Evolutionary conservation across 768 basidiomycete genomes (phyloP).

Genomic region (Strobilomyces echinocephalus): DNA sequence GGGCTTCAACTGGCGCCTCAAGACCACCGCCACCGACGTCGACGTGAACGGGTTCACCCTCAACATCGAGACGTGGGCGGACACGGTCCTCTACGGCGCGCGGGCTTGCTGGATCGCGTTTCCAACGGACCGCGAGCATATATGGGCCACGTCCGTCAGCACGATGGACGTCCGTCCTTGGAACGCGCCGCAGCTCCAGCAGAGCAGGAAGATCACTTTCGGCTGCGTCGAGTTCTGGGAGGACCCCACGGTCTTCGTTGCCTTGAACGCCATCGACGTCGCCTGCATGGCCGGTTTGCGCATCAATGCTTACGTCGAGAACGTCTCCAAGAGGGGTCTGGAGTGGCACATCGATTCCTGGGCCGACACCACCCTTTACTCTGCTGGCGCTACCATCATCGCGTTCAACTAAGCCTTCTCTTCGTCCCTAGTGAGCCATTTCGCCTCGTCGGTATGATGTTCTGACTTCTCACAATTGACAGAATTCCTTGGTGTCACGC

Average conservation of each 20-base stretch:
- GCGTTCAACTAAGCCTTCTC: neutral
- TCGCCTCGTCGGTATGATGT: neutral
- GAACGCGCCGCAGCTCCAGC: neutral
- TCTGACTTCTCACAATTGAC: too few species aligned
- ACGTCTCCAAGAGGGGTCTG: neutral
- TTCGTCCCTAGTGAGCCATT: neutral
- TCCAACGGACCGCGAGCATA: conserved; percentile 17
- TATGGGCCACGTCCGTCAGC: conserved; percentile 13
- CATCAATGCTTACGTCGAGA: conserved; percentile 10
- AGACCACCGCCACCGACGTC: conserved; percentile 4
- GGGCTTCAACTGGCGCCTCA: neutral
- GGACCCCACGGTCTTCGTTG: conserved; percentile 19
- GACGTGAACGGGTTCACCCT: conserved; percentile 15
- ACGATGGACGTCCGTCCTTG: conserved; percentile 2
- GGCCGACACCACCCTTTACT: neutral
- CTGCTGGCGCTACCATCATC: conserved; percentile 3
- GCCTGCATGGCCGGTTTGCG: conserved; percentile 8
- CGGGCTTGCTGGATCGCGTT: conserved; percentile 18
- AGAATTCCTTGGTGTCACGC: too few species aligned
- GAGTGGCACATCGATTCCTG: conserved; percentile 16
- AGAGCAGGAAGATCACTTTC: conserved; percentile 7
- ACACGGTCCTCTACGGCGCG: conserved; percentile 2
- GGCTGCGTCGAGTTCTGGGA: neutral
- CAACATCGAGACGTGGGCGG: conserved; percentile 6
- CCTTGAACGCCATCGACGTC: conserved; percentile 14